Base-by-base conservation (phyloP, 2,329 filamentous ascomycete genomes). In the Trichoderma koningiopsis region DNA sequence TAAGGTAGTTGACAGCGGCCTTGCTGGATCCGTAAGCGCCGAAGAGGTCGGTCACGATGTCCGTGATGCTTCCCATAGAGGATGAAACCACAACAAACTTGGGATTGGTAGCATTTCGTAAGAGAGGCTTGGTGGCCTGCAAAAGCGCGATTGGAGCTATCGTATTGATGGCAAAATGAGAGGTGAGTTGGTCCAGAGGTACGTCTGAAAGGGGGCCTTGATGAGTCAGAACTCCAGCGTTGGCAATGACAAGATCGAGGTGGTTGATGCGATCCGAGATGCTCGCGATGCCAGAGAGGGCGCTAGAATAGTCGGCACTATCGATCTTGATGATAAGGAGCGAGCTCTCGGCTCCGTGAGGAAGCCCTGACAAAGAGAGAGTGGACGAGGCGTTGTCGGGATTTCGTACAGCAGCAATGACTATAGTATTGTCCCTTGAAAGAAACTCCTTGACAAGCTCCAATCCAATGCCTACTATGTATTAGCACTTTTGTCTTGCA, bases 161-260 rank as follows among this genome's bases (percentile, higher is more conserved):
- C 1, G 63, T 58, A 4, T 66, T 66, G 6, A 66, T 37, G 22
- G 52, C 63, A 56, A 66, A 5, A 29, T 57, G 52, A 27, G 29
- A 24, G 2, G 24, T 33, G n/a, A 66, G 24, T 4, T 66, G 24
- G n/a, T 66, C 53, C 7, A 58, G 33, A 33, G 52, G 13, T 14
- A 55, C 58, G 13, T 66, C 63, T 8, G 35, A 31, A 35, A 66
- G 22, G n/a, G 53, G 24, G 53, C 52, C 52, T 1, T 31, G 31
- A 14, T 43, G 16, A 14, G 22, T 24, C 3, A 29, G 33, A 7
- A 66, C 56, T 13, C 63, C 63, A 11, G 63, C 63, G 37, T 66
- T 66, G 24, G 63, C 63, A 57, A 66, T 66, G 37, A 66, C 53
- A 24, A 66, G 11, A 47, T 66, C 63, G 37, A 66, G 33, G 13